A percentile compares a stretch with the other conserved stretches of the same genome.
phyloP scores from a whole-genome alignment of 345 rosid genomes.

The Gossypium anomalum region DNA sequence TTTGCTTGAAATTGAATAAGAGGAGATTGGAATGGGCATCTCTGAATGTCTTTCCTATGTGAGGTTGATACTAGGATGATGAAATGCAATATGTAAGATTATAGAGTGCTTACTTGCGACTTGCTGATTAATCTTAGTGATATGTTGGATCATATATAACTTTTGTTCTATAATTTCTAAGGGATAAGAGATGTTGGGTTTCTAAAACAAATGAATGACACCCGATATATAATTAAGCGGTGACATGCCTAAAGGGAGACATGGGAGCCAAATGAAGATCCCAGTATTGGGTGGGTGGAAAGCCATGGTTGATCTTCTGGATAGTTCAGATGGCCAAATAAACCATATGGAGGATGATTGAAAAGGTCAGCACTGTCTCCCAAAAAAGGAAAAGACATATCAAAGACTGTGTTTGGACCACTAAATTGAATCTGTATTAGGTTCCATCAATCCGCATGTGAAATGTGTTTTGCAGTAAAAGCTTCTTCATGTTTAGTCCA shows the following conservation, averaged over 20 bases:
- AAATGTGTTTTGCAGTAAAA: conserved; percentile 11
- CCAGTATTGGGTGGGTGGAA: not conserved
- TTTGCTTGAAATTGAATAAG: too few species aligned
- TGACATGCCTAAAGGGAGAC: conserved; percentile 18
- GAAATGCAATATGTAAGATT: too few species aligned
- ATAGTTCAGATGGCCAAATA: conserved; percentile 10
- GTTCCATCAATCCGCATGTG: conserved; percentile 12
- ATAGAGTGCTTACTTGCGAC: too few species aligned
- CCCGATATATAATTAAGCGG: conserved; percentile 10
- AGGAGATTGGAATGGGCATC: too few species aligned
- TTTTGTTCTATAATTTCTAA: too few species aligned
- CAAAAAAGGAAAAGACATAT: not conserved
- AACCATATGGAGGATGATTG: not conserved
- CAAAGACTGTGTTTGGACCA: conserved; percentile 21
- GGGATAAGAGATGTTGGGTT: not conserved
- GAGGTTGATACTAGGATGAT: too few species aligned
- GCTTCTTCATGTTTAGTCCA: not conserved
- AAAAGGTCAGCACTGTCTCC: conserved; percentile 5
- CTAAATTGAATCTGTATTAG: not conserved
- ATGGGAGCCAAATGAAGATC: conserved; percentile 15
- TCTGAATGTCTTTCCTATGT: too few species aligned
- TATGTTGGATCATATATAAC: too few species aligned
- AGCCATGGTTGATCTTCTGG: conserved; percentile 17
- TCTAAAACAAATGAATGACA: not conserved
- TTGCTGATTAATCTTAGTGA: too few species aligned